phyloP scores from a whole-genome alignment of 192 early-diverging fungal genomes.

The Paraglomus occultum region DNA sequence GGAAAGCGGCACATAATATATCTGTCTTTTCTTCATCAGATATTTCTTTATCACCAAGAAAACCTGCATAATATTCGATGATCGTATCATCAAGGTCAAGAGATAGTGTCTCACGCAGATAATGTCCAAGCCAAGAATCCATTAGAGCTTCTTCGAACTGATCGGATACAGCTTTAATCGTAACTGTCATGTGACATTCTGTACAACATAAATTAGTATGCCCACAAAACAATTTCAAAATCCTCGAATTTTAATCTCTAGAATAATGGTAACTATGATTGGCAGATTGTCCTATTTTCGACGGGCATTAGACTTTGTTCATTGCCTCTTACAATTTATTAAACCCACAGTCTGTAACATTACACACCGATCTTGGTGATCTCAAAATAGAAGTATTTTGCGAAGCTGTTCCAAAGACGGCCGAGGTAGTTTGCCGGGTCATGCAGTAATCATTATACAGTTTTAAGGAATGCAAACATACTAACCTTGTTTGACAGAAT shows the following conservation, averaged over 20 bases:
- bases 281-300: too few species aligned
- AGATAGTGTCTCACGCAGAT: too few species aligned
- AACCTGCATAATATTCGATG: neutral
- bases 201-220: too few species aligned
- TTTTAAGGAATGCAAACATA: neutral
- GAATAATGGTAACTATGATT: too few species aligned
- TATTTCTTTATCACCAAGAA: neutral
- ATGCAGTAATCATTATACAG: neutral
- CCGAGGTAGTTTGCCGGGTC: slow-evolving; percentile 55
- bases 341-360: slow-evolving; percentile 68
- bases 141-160: too few species aligned
- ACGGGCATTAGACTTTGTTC: too few species aligned
- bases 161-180: too few species aligned
- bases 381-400: slow-evolving; percentile 94
- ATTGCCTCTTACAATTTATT: neutral
- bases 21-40: slow-evolving; percentile 2
- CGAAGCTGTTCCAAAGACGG: slow-evolving; percentile 76
- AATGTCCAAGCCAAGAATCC: too few species aligned
- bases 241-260: too few species aligned
- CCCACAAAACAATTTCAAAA: too few species aligned
- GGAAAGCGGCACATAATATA: neutral
- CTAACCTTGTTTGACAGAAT: slow-evolving; percentile 55
- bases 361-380: slow-evolving; percentile 93
- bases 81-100: neutral
- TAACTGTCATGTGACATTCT: too few species aligned